These are phyloP conservation scores for Eutreptiella sp. DNA, from an alignment of 208 protist species.

Conservation along the genomic window DNA sequence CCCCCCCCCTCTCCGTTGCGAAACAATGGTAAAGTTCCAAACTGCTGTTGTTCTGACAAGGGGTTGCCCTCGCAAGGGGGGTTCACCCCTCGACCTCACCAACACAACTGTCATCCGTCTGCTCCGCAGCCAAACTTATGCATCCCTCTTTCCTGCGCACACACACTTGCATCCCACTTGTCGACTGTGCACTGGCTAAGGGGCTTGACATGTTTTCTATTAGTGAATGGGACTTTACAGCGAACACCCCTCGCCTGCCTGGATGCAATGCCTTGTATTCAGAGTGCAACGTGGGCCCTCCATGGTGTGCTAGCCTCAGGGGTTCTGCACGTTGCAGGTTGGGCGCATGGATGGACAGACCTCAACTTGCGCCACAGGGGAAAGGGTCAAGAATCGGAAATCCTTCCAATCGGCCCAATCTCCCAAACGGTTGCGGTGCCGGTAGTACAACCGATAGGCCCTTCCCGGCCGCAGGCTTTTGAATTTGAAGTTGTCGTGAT, in stretches of 20 bases:
- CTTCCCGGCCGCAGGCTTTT: constrained; percentile 16
- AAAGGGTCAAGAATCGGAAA: constrained; percentile 12
- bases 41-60: too few relatives aligned
- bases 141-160: too few relatives aligned
- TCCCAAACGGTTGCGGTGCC: constrained; percentile 20
- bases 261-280: constrained; percentile 9
- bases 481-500: constrained; percentile 4
- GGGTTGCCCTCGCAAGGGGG: too few relatives aligned
- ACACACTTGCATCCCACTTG: too few relatives aligned
- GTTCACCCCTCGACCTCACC: too few relatives aligned
- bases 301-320: constrained; percentile 5
- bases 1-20: too few relatives aligned
- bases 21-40: too few relatives aligned
- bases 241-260: not conserved
- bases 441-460: constrained; percentile 1
- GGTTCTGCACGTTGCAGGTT: constrained; percentile 29
- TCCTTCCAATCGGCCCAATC: constrained; percentile 22
- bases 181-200: too few relatives aligned
- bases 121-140: too few relatives aligned
- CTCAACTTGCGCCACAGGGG: not conserved
- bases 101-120: too few relatives aligned
- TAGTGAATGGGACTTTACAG: constrained; percentile 19
- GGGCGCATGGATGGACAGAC: constrained; percentile 17
- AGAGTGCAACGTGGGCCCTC: not conserved
- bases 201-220: too few relatives aligned